Conservation (phyloP, 2,329 filamentous ascomycete species). For the Ramularia collo-cygni region DNA sequence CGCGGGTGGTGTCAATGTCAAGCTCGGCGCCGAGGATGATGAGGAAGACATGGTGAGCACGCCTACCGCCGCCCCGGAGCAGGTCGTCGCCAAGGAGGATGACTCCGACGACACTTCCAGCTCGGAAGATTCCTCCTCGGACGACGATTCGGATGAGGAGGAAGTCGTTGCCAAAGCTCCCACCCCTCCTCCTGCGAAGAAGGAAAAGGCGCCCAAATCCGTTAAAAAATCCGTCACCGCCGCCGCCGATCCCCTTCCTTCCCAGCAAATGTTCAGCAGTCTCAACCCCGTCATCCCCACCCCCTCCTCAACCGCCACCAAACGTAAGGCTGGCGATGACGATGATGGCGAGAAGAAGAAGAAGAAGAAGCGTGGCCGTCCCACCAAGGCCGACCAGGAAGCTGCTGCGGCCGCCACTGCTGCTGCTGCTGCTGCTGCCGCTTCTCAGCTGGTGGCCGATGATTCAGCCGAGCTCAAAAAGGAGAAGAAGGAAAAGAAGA, state of each 20-base stretch:
- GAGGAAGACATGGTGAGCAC: not conserved
- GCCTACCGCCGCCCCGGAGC: not conserved
- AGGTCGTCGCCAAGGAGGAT: not conserved
- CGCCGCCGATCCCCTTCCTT: not conserved
- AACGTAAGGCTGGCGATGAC: not conserved
- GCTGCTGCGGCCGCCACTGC: not conserved
- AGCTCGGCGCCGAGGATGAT: not conserved
- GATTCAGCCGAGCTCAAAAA: not conserved
- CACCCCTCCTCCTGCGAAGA: not conserved
- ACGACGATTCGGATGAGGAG: not conserved
- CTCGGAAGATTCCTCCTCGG: not conserved
- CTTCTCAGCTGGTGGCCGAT: not conserved
- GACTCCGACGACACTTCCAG: not conserved
- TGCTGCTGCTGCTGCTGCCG: conserved; percentile 6
- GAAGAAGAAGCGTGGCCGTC: conserved; percentile 1
- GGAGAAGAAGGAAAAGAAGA: conserved; percentile 1
- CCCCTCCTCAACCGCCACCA: not conserved
- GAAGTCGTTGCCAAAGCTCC: not conserved
- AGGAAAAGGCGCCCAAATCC: not conserved
- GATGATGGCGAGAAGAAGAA: not conserved
- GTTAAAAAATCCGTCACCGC: not conserved
- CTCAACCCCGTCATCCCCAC: not conserved
- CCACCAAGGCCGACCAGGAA: not conserved
- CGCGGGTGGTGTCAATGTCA: not conserved
- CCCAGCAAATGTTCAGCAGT: not conserved